phyloP scores from a whole-genome alignment of 1,139 yeast species.

The Geotrichum reessii region DNA sequence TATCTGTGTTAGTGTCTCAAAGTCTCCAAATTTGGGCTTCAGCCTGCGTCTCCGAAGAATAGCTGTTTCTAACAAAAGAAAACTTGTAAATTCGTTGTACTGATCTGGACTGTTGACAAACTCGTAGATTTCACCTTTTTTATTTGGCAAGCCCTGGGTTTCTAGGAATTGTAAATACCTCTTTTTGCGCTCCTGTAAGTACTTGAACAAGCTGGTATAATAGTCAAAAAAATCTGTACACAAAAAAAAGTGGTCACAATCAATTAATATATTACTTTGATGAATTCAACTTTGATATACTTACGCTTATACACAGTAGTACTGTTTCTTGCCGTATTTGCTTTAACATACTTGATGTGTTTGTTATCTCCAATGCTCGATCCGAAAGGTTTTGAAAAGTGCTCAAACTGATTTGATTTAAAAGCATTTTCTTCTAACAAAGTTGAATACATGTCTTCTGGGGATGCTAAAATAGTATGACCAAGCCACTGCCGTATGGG shows the following conservation, averaged over 20 bases:
- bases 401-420: slow-evolving; percentile 9
- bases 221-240: slow-evolving; percentile 14
- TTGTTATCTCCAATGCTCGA: not conserved
- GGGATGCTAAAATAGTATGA: slow-evolving; percentile 1
- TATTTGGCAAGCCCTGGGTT: not conserved
- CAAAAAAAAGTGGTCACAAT: too few species aligned
- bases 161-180: not conserved
- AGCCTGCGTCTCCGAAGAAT: slow-evolving; percentile 11
- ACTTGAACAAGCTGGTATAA: slow-evolving; percentile 12
- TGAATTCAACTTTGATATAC: not conserved
- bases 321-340: slow-evolving; percentile 5
- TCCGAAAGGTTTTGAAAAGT: slow-evolving; percentile 12
- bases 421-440: not conserved
- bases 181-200: slow-evolving; percentile 7
- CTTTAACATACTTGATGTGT: not conserved
- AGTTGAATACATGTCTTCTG: slow-evolving; percentile 8
- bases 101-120: not conserved
- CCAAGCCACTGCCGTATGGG: slow-evolving; percentile 11
- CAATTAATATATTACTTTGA: too few species aligned
- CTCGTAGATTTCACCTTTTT: not conserved
- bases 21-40: slow-evolving; percentile 15
- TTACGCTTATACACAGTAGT: slow-evolving; percentile 13
- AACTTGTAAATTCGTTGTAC: not conserved
- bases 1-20: slow-evolving; percentile 16
- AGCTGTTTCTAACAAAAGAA: slow-evolving; percentile 4